Evolutionary conservation across 2,329 filamentous ascomycete species (phyloP).

Genomic region (Neonectria sp.): DNA sequence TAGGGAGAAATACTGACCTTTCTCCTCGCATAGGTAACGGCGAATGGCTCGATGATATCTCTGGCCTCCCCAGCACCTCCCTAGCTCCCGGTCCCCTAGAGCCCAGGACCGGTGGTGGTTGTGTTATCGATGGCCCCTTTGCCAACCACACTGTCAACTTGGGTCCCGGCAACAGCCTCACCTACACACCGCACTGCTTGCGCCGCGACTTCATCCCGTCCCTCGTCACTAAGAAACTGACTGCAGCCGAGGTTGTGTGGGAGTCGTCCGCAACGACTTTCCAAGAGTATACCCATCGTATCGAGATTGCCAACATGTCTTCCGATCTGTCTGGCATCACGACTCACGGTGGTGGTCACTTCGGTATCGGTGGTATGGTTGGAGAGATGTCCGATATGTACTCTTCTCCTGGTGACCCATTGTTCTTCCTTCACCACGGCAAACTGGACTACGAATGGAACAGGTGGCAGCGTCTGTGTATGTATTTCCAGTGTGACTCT

Average conservation of each 20-base stretch:
- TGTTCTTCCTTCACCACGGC: conserved; percentile 19
- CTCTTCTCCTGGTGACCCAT: conserved; percentile 20
- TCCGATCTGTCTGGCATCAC: conserved; percentile 21
- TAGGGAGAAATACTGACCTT: background rate
- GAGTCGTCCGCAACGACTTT: conserved; percentile 18
- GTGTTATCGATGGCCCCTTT: conserved; percentile 15
- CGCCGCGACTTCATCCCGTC: conserved; percentile 22
- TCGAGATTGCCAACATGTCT: conserved; percentile 25
- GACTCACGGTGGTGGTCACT: conserved; percentile 21
- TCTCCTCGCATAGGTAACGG: conserved; percentile 11
- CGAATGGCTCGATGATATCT: conserved; percentile 14
- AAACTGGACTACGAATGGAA: conserved; percentile 24
- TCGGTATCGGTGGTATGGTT: conserved; percentile 19
- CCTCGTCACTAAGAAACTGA: conserved; percentile 13
- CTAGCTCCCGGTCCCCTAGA: conserved; percentile 15
- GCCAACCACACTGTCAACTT: conserved; percentile 21
- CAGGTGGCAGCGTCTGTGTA: conserved; percentile 22
- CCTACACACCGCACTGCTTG: conserved; percentile 20
- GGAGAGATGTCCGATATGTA: conserved; percentile 23
- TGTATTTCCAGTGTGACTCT: background rate
- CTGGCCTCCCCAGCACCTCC: conserved; percentile 16
- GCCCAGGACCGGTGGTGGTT: conserved; percentile 22
- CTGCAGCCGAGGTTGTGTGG: conserved; percentile 18
- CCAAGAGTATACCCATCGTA: conserved; percentile 10
- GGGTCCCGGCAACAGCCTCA: conserved; percentile 15